Conservation (phyloP, 2,329 filamentous ascomycete species). For the Aaosphaeria pasadenensis region DNA sequence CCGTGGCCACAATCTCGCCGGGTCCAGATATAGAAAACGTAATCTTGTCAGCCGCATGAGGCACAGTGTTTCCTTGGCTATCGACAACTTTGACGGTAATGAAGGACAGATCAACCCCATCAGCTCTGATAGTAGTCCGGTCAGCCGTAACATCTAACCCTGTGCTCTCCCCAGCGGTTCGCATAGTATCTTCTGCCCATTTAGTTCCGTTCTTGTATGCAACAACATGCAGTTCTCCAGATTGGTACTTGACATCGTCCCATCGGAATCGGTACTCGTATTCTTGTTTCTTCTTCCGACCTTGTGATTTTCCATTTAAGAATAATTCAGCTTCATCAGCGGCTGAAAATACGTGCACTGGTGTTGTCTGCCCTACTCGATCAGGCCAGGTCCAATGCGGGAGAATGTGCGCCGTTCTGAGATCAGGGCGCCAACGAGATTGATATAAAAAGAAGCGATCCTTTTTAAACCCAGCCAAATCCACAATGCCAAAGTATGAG, state of each 20-base stretch:
- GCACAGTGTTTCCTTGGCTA: conserved; percentile 42
- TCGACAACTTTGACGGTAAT: conserved; percentile 48
- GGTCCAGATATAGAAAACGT: conserved; percentile 43
- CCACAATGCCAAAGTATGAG: conserved; percentile 57
- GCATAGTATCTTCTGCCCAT: conserved; percentile 46
- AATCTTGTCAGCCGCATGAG: conserved; percentile 42
- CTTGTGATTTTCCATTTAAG: conserved; percentile 49
- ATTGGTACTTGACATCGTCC: conserved; percentile 50
- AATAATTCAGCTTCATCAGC: conserved; percentile 56
- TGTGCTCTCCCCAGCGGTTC: conserved; percentile 43
- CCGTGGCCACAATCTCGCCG: conserved; percentile 49
- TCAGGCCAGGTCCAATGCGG: conserved; percentile 58
- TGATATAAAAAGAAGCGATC: conserved; percentile 56
- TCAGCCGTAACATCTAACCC: conserved; percentile 42
- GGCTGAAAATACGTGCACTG: conserved; percentile 54
- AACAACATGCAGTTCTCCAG: conserved; percentile 49
- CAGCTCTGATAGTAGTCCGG: conserved; percentile 36
- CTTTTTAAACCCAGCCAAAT: conserved; percentile 57
- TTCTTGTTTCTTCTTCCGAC: conserved; percentile 35
- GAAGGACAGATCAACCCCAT: conserved; percentile 48
- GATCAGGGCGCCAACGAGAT: conserved; percentile 50
- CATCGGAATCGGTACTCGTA: conserved; percentile 52
- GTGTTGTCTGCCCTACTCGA: conserved; percentile 47
- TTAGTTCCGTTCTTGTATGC: conserved; percentile 47
- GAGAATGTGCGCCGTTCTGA: conserved; percentile 51